Conservation (phyloP, 176 grass and related monocot species). For the Olyra latifolia region DNA sequence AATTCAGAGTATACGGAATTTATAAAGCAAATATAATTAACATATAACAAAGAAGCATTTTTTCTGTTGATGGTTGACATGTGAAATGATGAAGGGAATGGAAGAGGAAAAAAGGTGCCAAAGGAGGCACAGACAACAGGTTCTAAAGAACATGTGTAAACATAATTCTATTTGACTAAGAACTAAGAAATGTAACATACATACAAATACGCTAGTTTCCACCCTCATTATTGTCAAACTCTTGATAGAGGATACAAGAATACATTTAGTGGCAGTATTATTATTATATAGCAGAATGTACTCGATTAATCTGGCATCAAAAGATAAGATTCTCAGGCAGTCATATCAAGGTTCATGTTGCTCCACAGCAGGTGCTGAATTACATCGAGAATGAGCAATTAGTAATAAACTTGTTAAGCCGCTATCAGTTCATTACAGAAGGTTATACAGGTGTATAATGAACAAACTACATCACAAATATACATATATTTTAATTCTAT, state of each 20-base stretch:
- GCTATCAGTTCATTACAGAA: background rate
- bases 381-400: background rate
- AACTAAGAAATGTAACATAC: background rate
- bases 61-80: background rate
- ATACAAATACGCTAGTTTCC: background rate
- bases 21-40: background rate
- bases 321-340: background rate
- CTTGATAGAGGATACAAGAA: background rate
- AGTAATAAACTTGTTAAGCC: background rate
- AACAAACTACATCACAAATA: conserved; percentile 21
- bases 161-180: background rate
- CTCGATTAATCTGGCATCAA: background rate
- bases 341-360: background rate
- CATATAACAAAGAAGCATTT: background rate
- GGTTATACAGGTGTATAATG: background rate
- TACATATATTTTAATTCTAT: conserved; percentile 9
- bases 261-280: background rate
- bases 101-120: background rate
- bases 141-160: conserved; percentile 13
- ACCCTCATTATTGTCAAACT: background rate
- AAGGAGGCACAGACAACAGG: background rate
- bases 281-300: background rate
- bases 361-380: background rate
- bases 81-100: background rate
- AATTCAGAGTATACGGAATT: conserved; percentile 10